Evolutionary conservation across 2,329 filamentous ascomycete genomes (phyloP).

Genomic region (Aspergillus ochraceus): DNA sequence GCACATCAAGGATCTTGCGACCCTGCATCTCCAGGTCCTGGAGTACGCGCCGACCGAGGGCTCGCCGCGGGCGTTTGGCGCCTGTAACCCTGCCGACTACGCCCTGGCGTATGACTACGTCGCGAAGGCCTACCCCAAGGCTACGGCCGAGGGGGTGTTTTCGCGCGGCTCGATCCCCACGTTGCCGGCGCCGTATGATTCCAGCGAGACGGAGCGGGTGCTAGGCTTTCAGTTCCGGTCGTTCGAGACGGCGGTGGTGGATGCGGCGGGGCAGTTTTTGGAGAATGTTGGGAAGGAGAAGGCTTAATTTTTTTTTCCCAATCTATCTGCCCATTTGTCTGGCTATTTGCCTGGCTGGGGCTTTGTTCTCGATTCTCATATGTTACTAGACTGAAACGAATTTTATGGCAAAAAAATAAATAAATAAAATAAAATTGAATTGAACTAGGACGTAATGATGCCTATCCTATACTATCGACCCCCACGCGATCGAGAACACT

Average conservation of each 20-base stretch:
- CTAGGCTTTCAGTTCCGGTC: not conserved
- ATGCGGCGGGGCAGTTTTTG: not conserved
- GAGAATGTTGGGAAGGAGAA: slow-evolving; percentile 1
- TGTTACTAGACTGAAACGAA: too few species aligned
- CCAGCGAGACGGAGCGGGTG: not conserved
- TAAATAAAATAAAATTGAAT: too few species aligned
- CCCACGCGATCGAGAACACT: too few species aligned
- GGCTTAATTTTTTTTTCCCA: not conserved
- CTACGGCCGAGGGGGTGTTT: not conserved
- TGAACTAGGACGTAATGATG: too few species aligned
- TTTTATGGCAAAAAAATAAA: too few species aligned
- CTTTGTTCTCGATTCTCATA: too few species aligned
- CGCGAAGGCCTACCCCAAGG: not conserved
- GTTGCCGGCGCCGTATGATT: not conserved
- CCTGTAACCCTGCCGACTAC: not conserved
- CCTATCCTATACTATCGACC: too few species aligned
- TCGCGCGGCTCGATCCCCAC: not conserved
- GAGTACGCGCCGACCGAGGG: not conserved
- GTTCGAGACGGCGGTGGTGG: slow-evolving; percentile 1
- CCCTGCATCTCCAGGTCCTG: not conserved
- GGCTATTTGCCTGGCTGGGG: too few species aligned
- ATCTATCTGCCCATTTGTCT: too few species aligned
- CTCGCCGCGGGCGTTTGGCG: not conserved
- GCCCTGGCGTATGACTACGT: not conserved
- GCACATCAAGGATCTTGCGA: not conserved